Base-by-base conservation (phyloP, 768 basidiomycete genomes). In the Leccinum obscurum region DNA sequence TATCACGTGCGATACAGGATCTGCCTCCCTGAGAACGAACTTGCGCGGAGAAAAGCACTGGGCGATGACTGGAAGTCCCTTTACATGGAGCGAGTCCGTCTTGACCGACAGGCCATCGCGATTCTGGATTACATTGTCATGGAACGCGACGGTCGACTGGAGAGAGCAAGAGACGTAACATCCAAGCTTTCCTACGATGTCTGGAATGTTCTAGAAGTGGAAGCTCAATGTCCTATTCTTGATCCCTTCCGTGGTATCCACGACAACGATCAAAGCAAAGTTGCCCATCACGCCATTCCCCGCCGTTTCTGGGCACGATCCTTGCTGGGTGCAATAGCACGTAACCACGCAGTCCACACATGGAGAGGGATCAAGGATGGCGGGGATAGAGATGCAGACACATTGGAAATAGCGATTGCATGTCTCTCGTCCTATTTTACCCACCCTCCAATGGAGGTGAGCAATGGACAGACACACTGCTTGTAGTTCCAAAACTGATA, bases 371-470 rank as follows among this genome's bases (percentile, higher is more conserved):
- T 66, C 26, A 62, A 49, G 39, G 56, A 59, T 44, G 26, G 55
- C 7, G 64, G 62, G 22, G 56, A 53, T 10, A 13, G 57, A 15
- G 39, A 66, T 61, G 46, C 35, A 10, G 55, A 65, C 17, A 72
- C 75, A 2, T 77, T 85, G 55, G 84, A 82, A 61, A 72, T 74
- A 24, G 78, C 80, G 15, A 75, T 85, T 48, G 75, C 77, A n/a
- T 77, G 76, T 7, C 64, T 85, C 22, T 85, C 85, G 4, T 78
- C 80, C 9, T 85, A 85, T 66, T 82, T 80, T 64, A 81, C 80
- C 44, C 71, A 72, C 30, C 75, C 80, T 3, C 75, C 78, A 1
- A 67, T 72, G 49, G 73, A 80, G 70, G 85, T 82, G 55, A 58
- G 77, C 64, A 6, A 51, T 49, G 9, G 15, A 14, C 17, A 57